Percentiles rank a stretch among this genome's conserved stretches.
These are phyloP conservation scores for Aspergillus bertholletiae DNA, from an alignment of 495 filamentous ascomycete genomes.

Conservation along the genomic window DNA sequence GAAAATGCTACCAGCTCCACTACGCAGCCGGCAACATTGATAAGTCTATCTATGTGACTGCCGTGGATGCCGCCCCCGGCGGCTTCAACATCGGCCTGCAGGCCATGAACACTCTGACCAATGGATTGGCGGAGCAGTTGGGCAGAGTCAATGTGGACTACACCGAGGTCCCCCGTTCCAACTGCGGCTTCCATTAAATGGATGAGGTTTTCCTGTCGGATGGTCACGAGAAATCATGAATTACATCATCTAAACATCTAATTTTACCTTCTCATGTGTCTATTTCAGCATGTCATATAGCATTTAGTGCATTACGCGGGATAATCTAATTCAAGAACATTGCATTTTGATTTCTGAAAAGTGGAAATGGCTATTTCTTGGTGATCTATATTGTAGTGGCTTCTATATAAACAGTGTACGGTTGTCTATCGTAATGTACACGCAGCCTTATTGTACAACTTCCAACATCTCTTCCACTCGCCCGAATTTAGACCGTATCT, in stretches of 20 bases:
- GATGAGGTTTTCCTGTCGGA: background rate
- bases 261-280: background rate
- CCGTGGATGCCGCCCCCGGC: slow-evolving; percentile 56
- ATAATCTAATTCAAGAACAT: slow-evolving; percentile 3
- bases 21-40: slow-evolving; percentile 41
- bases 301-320: background rate
- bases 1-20: slow-evolving; percentile 63
- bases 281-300: slow-evolving; percentile 1
- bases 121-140: slow-evolving; percentile 46
- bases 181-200: slow-evolving; percentile 32
- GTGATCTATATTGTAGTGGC: background rate
- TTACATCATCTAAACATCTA: background rate
- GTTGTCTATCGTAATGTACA: background rate
- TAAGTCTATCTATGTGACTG: slow-evolving; percentile 60
- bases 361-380: background rate
- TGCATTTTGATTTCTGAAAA: background rate
- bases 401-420: background rate
- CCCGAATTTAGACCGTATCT: slow-evolving; percentile 81
- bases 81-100: slow-evolving; percentile 63
- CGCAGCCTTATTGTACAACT: slow-evolving; percentile 32
- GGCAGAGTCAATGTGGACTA: slow-evolving; percentile 55
- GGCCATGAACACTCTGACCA: slow-evolving; percentile 67
- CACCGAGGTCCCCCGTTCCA: slow-evolving; percentile 32
- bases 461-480: slow-evolving; percentile 75
- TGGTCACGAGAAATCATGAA: background rate